Evolutionary conservation across 139 green algal species (phyloP), one percentile per base, ranked within the genome.

Genomic region (Coelastrella sp.): DNA sequence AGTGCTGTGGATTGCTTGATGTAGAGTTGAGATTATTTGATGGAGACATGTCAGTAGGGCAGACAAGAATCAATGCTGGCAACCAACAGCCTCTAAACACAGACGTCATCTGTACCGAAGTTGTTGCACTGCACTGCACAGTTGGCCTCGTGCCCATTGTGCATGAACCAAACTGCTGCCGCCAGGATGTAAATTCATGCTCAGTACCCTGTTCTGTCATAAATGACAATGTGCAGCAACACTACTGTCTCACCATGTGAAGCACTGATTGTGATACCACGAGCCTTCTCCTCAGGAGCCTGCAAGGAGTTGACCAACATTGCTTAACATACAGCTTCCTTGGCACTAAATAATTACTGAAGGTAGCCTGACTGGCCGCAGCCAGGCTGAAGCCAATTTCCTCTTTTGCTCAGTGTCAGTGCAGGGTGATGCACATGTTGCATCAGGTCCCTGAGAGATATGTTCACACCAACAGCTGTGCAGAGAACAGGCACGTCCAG

Each of bases 261-360:
- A 22, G 98, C 99, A 74, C 98, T 96, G 86, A 99, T 99, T 78
- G 98, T 99, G 95, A 99, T 99, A n/a, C 98, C 98, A 83, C 98
- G 96, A 7, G 98, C 98, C 91, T 99, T 99, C 94, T 99, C 98
- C 92, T 99, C 98, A 17, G 98, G 98, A 0, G 98, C 98, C 95
- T 97, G 92, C 60, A 92, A 59, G 19, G 8, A 22, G 35, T 49
- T 49, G 35, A 49, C 35, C 35, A 49, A 49, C 35, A 49, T 49
- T 49, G 35, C 35, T 49, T 1, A 3, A 49, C 3, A 5, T 3
- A 49, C 35, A 49, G 35, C 35, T 49, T 49, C 3, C 1, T 49
- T 49, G 35, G 35, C 35, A 49, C 35, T 49, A 49, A 5, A 49
- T 49, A 49, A 49, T 5, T 49, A 49, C 35, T 49, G 35, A 49